These are phyloP conservation scores for Climacium dendroides DNA, from an alignment of 225 moss, liverwort and hornwort genomes.

Conservation along the genomic window DNA sequence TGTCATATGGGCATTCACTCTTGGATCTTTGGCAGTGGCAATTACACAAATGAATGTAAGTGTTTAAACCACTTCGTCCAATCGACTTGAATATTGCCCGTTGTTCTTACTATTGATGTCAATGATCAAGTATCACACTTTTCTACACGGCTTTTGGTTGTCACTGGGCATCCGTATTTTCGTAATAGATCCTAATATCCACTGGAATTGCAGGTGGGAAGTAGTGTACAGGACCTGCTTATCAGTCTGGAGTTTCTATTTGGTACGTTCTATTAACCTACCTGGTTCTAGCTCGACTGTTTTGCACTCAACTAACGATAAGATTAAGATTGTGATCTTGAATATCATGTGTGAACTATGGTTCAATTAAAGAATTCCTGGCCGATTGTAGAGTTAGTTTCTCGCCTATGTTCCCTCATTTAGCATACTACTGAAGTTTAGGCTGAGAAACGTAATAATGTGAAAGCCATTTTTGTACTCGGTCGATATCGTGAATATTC, in stretches of 20 bases:
- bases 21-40: constrained; percentile 52
- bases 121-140: neutral
- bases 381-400: neutral
- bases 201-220: constrained; percentile 9
- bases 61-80: neutral
- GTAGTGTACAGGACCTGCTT: constrained; percentile 10
- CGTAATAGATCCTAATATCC: neutral
- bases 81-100: neutral
- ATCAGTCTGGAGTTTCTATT: constrained; percentile 54
- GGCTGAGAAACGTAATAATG: neutral
- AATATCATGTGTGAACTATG: neutral
- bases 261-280: constrained; percentile 19
- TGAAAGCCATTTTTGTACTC: neutral
- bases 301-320: neutral
- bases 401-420: neutral
- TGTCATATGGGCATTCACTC: constrained; percentile 59
- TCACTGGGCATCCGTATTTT: neutral
- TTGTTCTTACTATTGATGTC: neutral
- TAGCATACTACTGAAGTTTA: neutral
- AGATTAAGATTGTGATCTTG: neutral
- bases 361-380: neutral
- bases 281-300: neutral
- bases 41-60: constrained; percentile 58
- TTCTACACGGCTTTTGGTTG: neutral
- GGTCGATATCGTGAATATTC: neutral